Evolutionary conservation across 106 monocot species (phyloP), one percentile per base, ranked within the genome.

Genomic region (Phalaenopsis aphrodite): DNA sequence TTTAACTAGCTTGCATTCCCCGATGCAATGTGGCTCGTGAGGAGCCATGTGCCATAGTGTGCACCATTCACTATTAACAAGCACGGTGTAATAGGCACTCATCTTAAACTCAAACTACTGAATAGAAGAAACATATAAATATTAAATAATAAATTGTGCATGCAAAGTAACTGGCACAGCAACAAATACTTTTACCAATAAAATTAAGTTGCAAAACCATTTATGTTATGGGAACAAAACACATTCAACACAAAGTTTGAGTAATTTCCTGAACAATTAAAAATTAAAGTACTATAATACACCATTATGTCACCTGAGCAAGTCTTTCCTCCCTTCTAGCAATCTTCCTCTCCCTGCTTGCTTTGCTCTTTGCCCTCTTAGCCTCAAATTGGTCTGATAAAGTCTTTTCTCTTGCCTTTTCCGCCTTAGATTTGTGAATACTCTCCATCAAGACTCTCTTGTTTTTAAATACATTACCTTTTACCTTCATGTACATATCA

Each of bases 371-470:
- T 8, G 85, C 85, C 38, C 85, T 67, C 80, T 85, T 88, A 1
- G 88, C 88, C 68, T 88, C 88, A 65, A 85, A 88, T 79, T 85
- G 88, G 58, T 88, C 88, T 37, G 88, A 81, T 23, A 85, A 78
- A 42, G 82, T 85, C 77, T 88, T 88, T 61, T 88, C 88, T 80
- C 88, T 84, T 65, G 82, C 85, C 80, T 85, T 88, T 77, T 88
- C 88, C 42, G 88, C 82, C 61, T 88, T 88, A 45, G 88, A 88
- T 58, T 88, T 88, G 80, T 88, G 88, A 80, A 88, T 88, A 61
- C 88, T 88, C 64, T 87, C 87, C 87, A 87, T 87, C 45, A 87
- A 81, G 23, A 87, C 87, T 77, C 87, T 84, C 82, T 87, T 87
- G 65, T 87, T 87, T 77, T 87, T 87, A 52, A 87, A 87, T 18